A percentile compares a stretch with the other conserved stretches of the same genome.
These are phyloP conservation scores for Herpetospermum pedunculosum DNA, from an alignment of 306 rosid genomes.

Conservation along the genomic window DNA sequence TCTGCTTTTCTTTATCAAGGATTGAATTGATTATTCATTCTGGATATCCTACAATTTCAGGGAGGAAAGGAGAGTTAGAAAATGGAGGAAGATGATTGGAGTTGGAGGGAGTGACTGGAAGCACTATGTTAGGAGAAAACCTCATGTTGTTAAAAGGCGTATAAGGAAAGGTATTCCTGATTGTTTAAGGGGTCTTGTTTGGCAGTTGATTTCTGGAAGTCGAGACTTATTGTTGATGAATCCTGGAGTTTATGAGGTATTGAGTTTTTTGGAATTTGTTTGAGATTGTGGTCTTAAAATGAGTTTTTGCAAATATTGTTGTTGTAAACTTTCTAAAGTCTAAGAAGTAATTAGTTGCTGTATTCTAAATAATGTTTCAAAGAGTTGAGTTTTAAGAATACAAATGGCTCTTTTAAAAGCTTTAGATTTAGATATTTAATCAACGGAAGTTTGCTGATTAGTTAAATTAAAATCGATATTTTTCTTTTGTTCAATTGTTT, in stretches of 20 bases:
- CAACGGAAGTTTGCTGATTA: neutral
- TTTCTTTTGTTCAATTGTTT: neutral
- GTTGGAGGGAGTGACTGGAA: slow-evolving; percentile 99
- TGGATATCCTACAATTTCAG: slow-evolving; percentile 27
- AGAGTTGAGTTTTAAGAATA: neutral
- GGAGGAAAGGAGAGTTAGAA: slow-evolving; percentile 81
- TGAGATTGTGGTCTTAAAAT: neutral
- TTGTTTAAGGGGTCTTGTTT: slow-evolving; percentile 94
- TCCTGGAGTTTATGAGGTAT: slow-evolving; percentile 98
- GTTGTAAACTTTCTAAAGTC: neutral
- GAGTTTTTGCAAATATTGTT: neutral
- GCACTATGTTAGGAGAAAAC: slow-evolving; percentile 75
- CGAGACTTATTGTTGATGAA: slow-evolving; percentile 93
- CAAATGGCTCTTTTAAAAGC: neutral
- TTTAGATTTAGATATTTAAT: neutral
- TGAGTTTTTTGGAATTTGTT: slow-evolving; percentile 10
- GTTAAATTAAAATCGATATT: neutral
- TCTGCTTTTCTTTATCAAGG: neutral
- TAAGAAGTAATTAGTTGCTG: neutral
- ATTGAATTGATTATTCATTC: slow-evolving; percentile 2
- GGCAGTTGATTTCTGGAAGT: slow-evolving; percentile 99
- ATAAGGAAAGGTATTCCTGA: slow-evolving; percentile 99
- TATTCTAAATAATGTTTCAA: neutral
- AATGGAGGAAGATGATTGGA: slow-evolving; percentile 99
- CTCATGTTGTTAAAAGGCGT: slow-evolving; percentile 84